Conservation (phyloP, 768 basidiomycete species). For the Pulveroboletus ravenelii region DNA sequence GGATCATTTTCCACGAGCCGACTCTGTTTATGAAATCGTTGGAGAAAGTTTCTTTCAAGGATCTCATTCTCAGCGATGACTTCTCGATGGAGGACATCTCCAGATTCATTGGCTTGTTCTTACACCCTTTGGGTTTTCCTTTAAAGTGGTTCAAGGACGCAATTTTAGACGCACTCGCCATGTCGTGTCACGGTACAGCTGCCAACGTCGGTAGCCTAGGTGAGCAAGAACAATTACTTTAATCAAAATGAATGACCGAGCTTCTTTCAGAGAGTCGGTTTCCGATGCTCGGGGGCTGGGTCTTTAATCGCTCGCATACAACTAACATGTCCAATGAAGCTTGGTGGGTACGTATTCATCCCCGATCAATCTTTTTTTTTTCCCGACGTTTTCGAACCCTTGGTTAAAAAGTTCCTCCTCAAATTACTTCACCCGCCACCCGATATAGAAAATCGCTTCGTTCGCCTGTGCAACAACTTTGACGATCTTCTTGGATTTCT, state of each 20-base stretch:
- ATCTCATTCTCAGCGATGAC: slow-evolving; percentile 30
- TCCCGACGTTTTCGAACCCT: not conserved
- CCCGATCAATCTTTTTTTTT: not conserved
- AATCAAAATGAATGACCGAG: not conserved
- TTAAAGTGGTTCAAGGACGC: slow-evolving; percentile 28
- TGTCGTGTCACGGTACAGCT: slow-evolving; percentile 5
- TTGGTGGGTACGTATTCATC: slow-evolving; percentile 28
- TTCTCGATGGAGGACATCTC: slow-evolving; percentile 23
- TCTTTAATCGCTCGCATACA: slow-evolving; percentile 24
- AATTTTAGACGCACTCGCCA: slow-evolving; percentile 20
- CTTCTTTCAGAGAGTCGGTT: slow-evolving; percentile 12
- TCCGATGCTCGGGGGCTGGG: slow-evolving; percentile 29
- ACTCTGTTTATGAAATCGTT: slow-evolving; percentile 26
- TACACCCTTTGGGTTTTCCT: slow-evolving; percentile 8
- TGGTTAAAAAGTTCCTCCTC: slow-evolving; percentile 2
- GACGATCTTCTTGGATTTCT: slow-evolving; percentile 30
- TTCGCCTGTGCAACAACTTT: slow-evolving; percentile 28
- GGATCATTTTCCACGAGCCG: slow-evolving; percentile 29
- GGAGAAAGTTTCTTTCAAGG: slow-evolving; percentile 30
- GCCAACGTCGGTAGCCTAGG: slow-evolving; percentile 9
- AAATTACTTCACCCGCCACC: slow-evolving; percentile 6
- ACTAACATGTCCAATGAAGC: slow-evolving; percentile 24
- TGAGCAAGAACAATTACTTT: not conserved
- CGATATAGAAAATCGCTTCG: slow-evolving; percentile 28
- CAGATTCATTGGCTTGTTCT: slow-evolving; percentile 7